Base-by-base conservation (phyloP, 768 basidiomycete genomes). In the Auriscalpium microsporum region DNA sequence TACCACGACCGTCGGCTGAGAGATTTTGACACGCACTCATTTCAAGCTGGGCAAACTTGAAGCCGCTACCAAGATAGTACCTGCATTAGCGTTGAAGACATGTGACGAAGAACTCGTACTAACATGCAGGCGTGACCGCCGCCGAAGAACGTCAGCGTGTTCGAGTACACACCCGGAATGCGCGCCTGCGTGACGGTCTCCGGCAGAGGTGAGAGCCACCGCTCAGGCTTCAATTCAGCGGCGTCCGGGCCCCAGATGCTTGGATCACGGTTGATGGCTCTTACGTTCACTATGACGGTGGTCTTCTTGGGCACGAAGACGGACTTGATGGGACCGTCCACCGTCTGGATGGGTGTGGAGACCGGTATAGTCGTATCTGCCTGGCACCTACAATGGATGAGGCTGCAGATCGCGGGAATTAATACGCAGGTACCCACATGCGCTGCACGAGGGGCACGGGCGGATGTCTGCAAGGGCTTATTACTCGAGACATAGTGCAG, bases 121-220 rank as follows among this genome's bases (percentile, higher is more conserved):
- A 5, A 48, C 46, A 48, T 48, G 46, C 46, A 48, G 11, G 46
- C 46, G 6, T 19, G 46, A 28, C 46, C 23, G 21, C 46, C 46
- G 11, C 46, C 46, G 21, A n/a, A 16, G 46, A 48, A 48, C 21
- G 46, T 48, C n/a, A 48, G 21, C 54, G 48, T 50, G 47, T 49
- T 49, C 19, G 23, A 17, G 37, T 55, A 55, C 2, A 55, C 50
- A 19, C 54, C 54, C 33, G 54, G 33, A 8, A 55, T 19, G 28
- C 28, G 52, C 5, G 52, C 52, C 17, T 55, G 35, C 19, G n/a
- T 11, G 49, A 55, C 36, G 37, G 34, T 46, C 48, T 49, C 16
- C 5, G 54, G 54, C n/a, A 55, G 16, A 3, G 50, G 50, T 7
- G 34, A 11, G 34, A 51, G 37, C 50, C 50, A 51, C 34, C 50